Evolutionary conservation across 495 filamentous ascomycete species (phyloP).

Genomic region (Sabuloglossum arenarium): DNA sequence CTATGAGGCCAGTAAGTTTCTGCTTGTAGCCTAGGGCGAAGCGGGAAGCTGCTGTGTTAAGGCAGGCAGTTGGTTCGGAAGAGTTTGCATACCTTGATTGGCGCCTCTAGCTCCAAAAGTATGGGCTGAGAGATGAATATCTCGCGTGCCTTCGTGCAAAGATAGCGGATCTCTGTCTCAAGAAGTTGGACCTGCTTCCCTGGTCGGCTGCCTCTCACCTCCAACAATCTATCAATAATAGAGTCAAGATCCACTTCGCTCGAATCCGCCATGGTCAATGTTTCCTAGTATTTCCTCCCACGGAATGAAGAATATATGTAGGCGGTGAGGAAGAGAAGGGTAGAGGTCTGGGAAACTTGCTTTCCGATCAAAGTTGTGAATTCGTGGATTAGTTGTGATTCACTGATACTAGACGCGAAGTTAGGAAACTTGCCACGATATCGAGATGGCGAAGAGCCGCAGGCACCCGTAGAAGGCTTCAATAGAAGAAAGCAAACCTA

Average conservation of each 20-base stretch:
- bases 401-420: not conserved
- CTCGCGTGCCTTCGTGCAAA: slow-evolving; percentile 96
- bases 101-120: slow-evolving; percentile 87
- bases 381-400: not conserved
- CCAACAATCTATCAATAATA: slow-evolving; percentile 93
- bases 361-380: not conserved
- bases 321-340: not conserved
- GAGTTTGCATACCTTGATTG: slow-evolving; percentile 66
- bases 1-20: slow-evolving; percentile 22
- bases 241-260: slow-evolving; percentile 97
- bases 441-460: not conserved
- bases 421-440: not conserved
- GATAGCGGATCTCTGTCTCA: slow-evolving; percentile 89
- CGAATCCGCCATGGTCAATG: slow-evolving; percentile 73
- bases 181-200: slow-evolving; percentile 97
- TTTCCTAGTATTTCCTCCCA: not conserved
- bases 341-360: not conserved
- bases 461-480: not conserved
- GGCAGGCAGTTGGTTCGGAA: not conserved
- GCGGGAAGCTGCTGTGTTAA: not conserved
- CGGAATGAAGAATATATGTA: not conserved
- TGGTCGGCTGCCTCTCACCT: slow-evolving; percentile 92
- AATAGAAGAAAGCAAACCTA: not conserved
- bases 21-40: not conserved
- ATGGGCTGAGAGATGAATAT: slow-evolving; percentile 99